Conservation (phyloP, 78 protist species). For the Dictyostelium purpureum region DNA sequence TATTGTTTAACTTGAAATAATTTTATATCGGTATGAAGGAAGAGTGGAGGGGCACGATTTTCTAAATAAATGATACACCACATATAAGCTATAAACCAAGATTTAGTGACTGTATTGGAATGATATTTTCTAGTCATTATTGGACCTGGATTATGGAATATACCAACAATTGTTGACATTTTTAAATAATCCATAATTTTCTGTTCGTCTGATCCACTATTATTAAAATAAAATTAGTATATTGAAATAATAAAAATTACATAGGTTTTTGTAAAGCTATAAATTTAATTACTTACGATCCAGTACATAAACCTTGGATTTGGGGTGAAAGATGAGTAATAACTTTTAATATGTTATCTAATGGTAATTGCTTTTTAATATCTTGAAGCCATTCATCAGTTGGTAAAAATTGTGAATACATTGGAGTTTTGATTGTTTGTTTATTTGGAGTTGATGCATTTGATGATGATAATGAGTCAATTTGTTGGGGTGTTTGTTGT, state of each 20-base stretch:
- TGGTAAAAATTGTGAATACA: constrained; percentile 37
- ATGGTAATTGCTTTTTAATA: constrained; percentile 60
- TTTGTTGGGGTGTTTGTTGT: neutral
- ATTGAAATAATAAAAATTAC: neutral
- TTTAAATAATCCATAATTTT: constrained; percentile 71
- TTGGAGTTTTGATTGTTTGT: constrained; percentile 4
- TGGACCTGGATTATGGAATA: constrained; percentile 80
- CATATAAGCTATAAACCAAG: constrained; percentile 73
- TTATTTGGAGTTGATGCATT: neutral
- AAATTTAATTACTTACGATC: neutral
- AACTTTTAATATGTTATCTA: constrained; percentile 53
- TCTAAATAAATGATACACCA: constrained; percentile 77
- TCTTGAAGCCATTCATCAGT: constrained; percentile 82
- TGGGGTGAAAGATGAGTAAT: constrained; percentile 74
- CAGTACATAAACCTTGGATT: constrained; percentile 74
- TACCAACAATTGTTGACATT: constrained; percentile 87
- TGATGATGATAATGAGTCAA: too few relatives aligned
- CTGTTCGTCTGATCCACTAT: constrained; percentile 56
- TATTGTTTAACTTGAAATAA: constrained; percentile 56
- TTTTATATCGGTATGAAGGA: constrained; percentile 39
- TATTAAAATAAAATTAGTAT: neutral
- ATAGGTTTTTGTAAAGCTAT: neutral
- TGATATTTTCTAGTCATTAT: constrained; percentile 78
- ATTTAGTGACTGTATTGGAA: constrained; percentile 47
- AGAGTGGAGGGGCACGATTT: constrained; percentile 61